Percentiles rank a stretch among this genome's conserved stretches.
These are phyloP conservation scores for Thozetella sp. DNA, from an alignment of 495 filamentous ascomycete genomes.

Conservation along the genomic window DNA sequence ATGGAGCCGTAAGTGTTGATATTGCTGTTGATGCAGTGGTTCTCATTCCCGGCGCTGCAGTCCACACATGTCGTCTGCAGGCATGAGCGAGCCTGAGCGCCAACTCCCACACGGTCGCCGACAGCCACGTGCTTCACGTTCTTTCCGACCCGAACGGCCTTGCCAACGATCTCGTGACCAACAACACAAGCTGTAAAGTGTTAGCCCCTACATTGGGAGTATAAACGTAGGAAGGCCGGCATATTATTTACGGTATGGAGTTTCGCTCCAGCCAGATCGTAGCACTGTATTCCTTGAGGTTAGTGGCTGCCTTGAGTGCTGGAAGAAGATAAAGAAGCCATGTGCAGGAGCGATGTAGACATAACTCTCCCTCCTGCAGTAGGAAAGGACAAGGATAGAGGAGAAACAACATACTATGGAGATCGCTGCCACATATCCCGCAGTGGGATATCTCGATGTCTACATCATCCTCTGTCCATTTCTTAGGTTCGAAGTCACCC, in stretches of 20 bases:
- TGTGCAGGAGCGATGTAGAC: too few relatives aligned
- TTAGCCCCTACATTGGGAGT: neutral
- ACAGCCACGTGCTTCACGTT: conserved; percentile 55
- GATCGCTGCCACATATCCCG: conserved; percentile 76
- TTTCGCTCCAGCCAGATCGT: conserved; percentile 32
- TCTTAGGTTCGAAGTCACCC: conserved; percentile 70
- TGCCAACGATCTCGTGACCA: conserved; percentile 81
- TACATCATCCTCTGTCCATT: conserved; percentile 71
- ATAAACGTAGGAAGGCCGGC: neutral
- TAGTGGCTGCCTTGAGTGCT: too few relatives aligned
- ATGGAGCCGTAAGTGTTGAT: conserved; percentile 66
- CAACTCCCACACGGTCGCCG: conserved; percentile 81
- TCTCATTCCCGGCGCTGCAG: conserved; percentile 58
- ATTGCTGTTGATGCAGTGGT: conserved; percentile 58
- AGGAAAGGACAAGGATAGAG: too few relatives aligned
- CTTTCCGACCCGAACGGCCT: conserved; percentile 65
- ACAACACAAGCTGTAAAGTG: conserved; percentile 51
- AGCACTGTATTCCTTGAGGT: neutral
- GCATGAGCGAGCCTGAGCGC: conserved; percentile 72
- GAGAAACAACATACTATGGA: conserved; percentile 48
- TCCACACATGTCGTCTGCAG: conserved; percentile 57
- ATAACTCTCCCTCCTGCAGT: too few relatives aligned
- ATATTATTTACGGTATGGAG: conserved; percentile 49
- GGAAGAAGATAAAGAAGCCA: too few relatives aligned
- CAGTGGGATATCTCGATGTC: conserved; percentile 75